Conservation (phyloP, 2,329 filamentous ascomycete genomes). For the Fusarium sublunatum region DNA sequence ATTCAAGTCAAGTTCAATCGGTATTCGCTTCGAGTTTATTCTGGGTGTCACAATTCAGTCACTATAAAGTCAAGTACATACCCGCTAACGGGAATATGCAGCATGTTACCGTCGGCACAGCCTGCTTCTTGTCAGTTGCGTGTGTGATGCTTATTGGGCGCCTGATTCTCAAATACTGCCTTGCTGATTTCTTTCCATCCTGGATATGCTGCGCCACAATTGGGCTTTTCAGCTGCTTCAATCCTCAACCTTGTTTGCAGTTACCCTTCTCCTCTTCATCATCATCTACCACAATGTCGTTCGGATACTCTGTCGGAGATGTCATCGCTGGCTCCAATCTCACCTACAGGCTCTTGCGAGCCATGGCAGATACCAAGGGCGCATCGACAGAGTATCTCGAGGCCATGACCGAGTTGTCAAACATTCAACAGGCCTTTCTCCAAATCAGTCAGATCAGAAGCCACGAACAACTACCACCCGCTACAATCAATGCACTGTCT, state of each 20-base stretch:
- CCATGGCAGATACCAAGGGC: conserved; percentile 7
- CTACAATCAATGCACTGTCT: conserved; percentile 6
- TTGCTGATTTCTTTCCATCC: too few relatives aligned
- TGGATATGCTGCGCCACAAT: not conserved
- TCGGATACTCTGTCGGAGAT: conserved; percentile 56
- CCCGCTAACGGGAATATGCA: too few relatives aligned
- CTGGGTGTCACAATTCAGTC: too few relatives aligned
- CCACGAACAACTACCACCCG: conserved; percentile 1
- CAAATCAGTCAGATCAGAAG: conserved; percentile 9
- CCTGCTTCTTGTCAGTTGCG: too few relatives aligned
- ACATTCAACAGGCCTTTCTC: conserved; percentile 9
- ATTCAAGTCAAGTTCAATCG: too few relatives aligned
- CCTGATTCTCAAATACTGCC: too few relatives aligned
- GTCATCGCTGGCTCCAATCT: conserved; percentile 13
- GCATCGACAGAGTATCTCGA: conserved; percentile 6
- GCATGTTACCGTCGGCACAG: too few relatives aligned
- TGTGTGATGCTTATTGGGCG: too few relatives aligned
- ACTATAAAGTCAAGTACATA: too few relatives aligned
- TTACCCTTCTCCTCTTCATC: conserved; percentile 49
- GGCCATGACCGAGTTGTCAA: conserved; percentile 5
- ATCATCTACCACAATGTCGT: conserved; percentile 50
- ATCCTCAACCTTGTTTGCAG: not conserved
- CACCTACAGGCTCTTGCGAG: conserved; percentile 2
- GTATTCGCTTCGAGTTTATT: too few relatives aligned
- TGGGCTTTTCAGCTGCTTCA: not conserved